A percentile compares a stretch with the other conserved stretches of the same genome.
phyloP scores from a whole-genome alignment of 192 early-diverging fungal genomes.

The Backusella morwellensis region DNA sequence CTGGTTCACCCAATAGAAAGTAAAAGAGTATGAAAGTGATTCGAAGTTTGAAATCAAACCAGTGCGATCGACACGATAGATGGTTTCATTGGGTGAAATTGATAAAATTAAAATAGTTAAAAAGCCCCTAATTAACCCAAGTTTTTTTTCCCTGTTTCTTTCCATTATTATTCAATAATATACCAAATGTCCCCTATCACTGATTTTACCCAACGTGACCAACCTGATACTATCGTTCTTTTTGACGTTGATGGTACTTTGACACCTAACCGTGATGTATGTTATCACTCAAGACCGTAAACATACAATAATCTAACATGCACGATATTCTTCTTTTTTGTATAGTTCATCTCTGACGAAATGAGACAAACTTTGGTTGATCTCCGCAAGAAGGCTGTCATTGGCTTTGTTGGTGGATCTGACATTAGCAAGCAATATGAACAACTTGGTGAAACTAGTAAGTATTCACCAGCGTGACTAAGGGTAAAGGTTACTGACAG shows the following conservation, averaged over 20 bases:
- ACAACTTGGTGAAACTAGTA: conserved; percentile 87
- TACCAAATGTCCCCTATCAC: conserved; percentile 20
- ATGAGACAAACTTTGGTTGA: conserved; percentile 75
- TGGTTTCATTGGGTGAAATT: conserved; percentile 6
- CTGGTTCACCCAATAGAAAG: not conserved
- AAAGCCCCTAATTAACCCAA: not conserved
- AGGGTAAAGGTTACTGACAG: not conserved
- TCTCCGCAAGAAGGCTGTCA: conserved; percentile 85
- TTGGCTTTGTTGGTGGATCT: conserved; percentile 97
- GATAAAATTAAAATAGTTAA: not conserved
- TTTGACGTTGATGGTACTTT: conserved; percentile 99
- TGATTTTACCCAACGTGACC: conserved; percentile 54
- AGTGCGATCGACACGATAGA: conserved; percentile 16
- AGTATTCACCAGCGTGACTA: not conserved
- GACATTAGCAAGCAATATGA: conserved; percentile 94
- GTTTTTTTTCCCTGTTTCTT: not conserved
- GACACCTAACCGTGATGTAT: conserved; percentile 91
- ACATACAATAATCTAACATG: not conserved
- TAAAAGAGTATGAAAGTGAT: not conserved
- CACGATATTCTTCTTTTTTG: not conserved
- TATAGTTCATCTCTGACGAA: conserved; percentile 71
- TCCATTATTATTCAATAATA: not conserved
- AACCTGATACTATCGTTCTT: conserved; percentile 82
- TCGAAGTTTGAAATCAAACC: not conserved
- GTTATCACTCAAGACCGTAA: not conserved